A percentile compares a stretch with the other conserved stretches of the same genome.
phyloP scores from a whole-genome alignment of 202 grass and related monocot species.

The Miscanthus sacchariflorus region DNA sequence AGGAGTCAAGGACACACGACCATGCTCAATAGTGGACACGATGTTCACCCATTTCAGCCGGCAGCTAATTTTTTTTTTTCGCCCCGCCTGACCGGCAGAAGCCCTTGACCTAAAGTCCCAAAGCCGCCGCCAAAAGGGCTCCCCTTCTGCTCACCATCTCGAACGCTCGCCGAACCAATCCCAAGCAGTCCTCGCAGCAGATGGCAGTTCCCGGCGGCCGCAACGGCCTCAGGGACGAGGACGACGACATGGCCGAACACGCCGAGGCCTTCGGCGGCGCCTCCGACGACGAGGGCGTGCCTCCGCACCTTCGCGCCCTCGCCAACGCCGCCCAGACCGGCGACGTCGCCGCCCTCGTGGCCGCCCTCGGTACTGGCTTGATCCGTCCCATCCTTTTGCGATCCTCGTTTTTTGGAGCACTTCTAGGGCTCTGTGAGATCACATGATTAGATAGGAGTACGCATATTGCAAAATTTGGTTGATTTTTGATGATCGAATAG shows the following conservation, averaged over 20 bases:
- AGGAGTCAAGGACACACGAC: no score
- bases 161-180: slow-evolving; percentile 21
- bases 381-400: background rate
- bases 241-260: slow-evolving; percentile 56
- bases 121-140: slow-evolving; percentile 36
- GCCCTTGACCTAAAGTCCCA: background rate
- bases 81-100: background rate
- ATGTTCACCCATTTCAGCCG: no score
- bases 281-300: slow-evolving; percentile 67
- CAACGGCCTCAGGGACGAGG: slow-evolving; percentile 69
- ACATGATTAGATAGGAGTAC: background rate
- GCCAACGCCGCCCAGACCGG: slow-evolving; percentile 78
- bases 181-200: slow-evolving; percentile 7
- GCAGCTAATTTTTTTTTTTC: background rate
- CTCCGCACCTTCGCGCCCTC: slow-evolving; percentile 80
- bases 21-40: no score
- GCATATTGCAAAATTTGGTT: background rate
- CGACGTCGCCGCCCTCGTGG: slow-evolving; percentile 58
- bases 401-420: background rate
- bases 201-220: slow-evolving; percentile 89
- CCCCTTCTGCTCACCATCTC: background rate
- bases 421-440: slow-evolving; percentile 28
- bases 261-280: slow-evolving; percentile 46
- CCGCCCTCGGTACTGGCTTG: slow-evolving; percentile 46
- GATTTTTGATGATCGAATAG: background rate